A percentile compares a stretch with the other conserved stretches of the same genome.
These are phyloP conservation scores for Lipomyces starkeyi DNA, from an alignment of 805 yeast species.

Conservation along the genomic window DNA sequence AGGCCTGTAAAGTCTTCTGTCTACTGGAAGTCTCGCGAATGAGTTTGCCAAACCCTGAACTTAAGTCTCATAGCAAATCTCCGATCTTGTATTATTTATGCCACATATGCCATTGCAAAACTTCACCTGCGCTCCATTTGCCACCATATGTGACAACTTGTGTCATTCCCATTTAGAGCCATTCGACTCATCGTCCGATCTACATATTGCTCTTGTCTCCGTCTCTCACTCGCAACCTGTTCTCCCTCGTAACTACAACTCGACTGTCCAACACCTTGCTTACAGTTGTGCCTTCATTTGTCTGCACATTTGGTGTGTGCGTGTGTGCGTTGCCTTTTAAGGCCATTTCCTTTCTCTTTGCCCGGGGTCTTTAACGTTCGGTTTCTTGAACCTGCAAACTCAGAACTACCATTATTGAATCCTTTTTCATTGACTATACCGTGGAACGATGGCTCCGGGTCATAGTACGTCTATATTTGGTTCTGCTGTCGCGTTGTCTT, in stretches of 20 bases:
- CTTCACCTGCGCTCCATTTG: neutral
- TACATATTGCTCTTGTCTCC: neutral
- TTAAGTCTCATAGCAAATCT: too few relatives aligned
- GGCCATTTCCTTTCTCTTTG: neutral
- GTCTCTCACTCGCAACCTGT: neutral
- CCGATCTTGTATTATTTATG: neutral
- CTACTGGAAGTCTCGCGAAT: too few relatives aligned
- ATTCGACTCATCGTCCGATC: neutral
- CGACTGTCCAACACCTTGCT: too few relatives aligned
- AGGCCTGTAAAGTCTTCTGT: too few relatives aligned
- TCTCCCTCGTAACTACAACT: neutral
- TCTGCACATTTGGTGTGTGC: too few relatives aligned
- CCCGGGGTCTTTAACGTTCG: neutral
- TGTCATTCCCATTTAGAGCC: neutral
- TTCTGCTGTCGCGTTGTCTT: neutral
- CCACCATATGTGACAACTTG: neutral
- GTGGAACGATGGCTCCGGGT: constrained; percentile 23
- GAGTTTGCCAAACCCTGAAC: too few relatives aligned
- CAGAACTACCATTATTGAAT: neutral
- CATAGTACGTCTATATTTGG: constrained; percentile 23
- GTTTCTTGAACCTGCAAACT: too few relatives aligned
- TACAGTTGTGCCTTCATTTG: too few relatives aligned
- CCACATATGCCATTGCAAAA: neutral
- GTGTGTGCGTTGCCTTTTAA: too few relatives aligned
- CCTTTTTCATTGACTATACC: neutral